Base-by-base conservation (phyloP, 2,329 filamentous ascomycete species). In the Aspergillus quadrilineatus region DNA sequence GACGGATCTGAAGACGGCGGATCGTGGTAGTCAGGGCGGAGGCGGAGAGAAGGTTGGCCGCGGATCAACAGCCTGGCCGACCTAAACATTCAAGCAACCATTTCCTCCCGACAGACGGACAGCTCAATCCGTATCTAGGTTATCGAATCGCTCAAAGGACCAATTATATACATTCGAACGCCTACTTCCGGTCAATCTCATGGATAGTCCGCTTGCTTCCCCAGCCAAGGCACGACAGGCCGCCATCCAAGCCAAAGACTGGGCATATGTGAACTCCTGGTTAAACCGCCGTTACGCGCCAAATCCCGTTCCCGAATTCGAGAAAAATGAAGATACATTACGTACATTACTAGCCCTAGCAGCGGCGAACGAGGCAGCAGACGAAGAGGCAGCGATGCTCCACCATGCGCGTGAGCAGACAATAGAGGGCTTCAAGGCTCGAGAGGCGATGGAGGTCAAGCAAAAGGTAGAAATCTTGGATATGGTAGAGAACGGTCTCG, bases 251-350 rank as follows among this genome's bases (percentile, higher is more conserved):
- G 89, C 91, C 46, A 92, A 93, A 69, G 92, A 97, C 75, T 97
- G 93, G 93, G 87, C 86, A 54, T 91, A 89, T 63, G 83, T 97
- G 64, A 91, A 95, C 74, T 79, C 80, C 65, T 97, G 93, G 92
- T 84, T 97, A 9, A 79, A 81, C 45, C 81, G 83, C 57, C 89
- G 89, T 68, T 89, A 89, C 64, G 80, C 81, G 44, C 82, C 84
- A 30, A 83, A 82, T 45, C 71, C 81, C 0, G 77, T 87, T 0
- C 92, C 91, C 0, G 70, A 80, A 0, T 96, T 96, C 72, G 93
- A 97, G 76, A 87, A 91, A 66, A 97, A 94, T 69, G 82, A 88
- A 30, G 89, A 93, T 45, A 97, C 92, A 0, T 80, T 96, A 49
- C 87, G 85, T 61, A 85, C 82, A 1, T 80, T 96, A 4, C 81